A percentile compares a stretch with the other conserved stretches of the same genome.
These are phyloP conservation scores for Kwoniella botswanensis DNA, from an alignment of 768 basidiomycete genomes.

Conservation along the genomic window DNA sequence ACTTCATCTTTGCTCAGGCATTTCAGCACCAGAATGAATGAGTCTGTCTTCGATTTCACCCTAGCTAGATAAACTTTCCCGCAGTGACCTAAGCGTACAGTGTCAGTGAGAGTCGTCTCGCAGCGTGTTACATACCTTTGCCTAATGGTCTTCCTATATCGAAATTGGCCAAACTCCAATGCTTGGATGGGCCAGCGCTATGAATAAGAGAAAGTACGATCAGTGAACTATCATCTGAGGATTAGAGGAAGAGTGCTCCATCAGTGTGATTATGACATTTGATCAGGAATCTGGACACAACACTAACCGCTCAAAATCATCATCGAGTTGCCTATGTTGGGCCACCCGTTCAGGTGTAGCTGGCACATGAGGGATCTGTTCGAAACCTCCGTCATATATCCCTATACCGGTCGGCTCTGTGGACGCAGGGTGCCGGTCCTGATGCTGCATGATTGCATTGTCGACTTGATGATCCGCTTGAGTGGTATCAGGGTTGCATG, in stretches of 20 bases:
- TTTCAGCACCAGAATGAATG: constrained; percentile 92
- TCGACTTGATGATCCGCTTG: neutral
- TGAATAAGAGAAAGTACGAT: neutral
- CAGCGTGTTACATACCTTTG: constrained; percentile 34
- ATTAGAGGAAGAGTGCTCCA: no score
- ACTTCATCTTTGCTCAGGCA: constrained; percentile 96
- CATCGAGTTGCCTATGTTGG: constrained; percentile 57
- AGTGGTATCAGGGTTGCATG: no score
- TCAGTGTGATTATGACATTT: no score
- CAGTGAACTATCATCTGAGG: no score
- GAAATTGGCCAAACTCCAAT: constrained; percentile 45
- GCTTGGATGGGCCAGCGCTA: constrained; percentile 30
- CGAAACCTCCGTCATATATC: constrained; percentile 90
- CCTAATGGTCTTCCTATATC: constrained; percentile 51
- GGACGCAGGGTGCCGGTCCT: neutral
- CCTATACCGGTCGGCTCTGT: constrained; percentile 62
- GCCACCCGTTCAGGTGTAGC: constrained; percentile 14
- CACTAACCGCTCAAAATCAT: constrained; percentile 62
- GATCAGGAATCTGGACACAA: neutral
- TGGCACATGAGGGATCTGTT: constrained; percentile 63
- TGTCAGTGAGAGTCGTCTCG: constrained; percentile 66
- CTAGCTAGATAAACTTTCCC: constrained; percentile 98
- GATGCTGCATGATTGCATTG: neutral
- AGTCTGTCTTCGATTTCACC: constrained; percentile 76
- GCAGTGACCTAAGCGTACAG: constrained; percentile 81